Evolutionary conservation across 2,329 filamentous ascomycete genomes (phyloP), one percentile per base, ranked within the genome.

Genomic region (Cadophora malorum): DNA sequence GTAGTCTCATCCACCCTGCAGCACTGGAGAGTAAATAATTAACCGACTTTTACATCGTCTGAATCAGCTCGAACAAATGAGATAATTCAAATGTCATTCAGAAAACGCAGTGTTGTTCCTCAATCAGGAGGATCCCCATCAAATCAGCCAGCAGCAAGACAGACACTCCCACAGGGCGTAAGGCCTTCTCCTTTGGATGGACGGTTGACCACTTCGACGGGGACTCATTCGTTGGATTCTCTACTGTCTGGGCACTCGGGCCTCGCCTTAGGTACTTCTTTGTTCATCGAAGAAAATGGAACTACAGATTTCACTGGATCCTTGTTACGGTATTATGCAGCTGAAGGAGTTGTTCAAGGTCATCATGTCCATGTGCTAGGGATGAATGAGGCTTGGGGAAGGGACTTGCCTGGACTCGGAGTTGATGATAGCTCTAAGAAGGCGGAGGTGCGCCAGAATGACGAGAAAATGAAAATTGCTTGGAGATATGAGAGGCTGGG

Each of bases 391-490:
- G 83, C 85, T 58, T 98, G 96, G 96, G 88, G 89, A 47, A 84
- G 91, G 71, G 93, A 95, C 73, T 82, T 99, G 25, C 96, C 96
- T 3, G 95, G 91, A 0, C 79, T 96, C 41, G 84, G 85, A 58
- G 80, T 75, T 10, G 78, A 59, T 78, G 71, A 80, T 83, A 62
- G 78, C 83, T 83, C 41, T 79, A 75, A 76, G 10, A 78, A 76
- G 52, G 76, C 75, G 74, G 78, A 79, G 80, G 78, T 72, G 49
- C 65, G 76, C 19, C 72, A 78, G 2, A 75, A 80, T 1, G 84
- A 85, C 16, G 91, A 95, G 70, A 94, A 90, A 79, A 98, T 99
- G 96, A 98, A 97, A 82, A 99, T 99, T 82, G 96, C 96, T 3
- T 99, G 96, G 96, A 87, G 96, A 79, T 99, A 99, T 81, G 94